Evolutionary conservation across 2,329 filamentous ascomycete genomes (phyloP), one percentile per base, ranked within the genome.

Genomic region (Remersonia thermophila): DNA sequence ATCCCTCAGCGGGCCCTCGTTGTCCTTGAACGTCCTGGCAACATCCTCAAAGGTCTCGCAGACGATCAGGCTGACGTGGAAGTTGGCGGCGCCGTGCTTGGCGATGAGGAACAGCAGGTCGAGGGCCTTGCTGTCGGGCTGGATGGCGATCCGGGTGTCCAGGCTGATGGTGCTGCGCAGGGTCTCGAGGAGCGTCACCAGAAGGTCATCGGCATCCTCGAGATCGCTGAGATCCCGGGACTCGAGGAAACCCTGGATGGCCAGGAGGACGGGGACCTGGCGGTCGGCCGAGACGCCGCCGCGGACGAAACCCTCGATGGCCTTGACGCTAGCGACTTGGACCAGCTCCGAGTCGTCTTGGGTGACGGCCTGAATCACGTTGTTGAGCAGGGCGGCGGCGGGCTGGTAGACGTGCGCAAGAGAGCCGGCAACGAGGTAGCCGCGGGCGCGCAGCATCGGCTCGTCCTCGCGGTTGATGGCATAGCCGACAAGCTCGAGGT

Each of bases 31-130:
- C 1, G 66, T 69, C 34, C 71, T 66, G 5, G 87, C 81, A 38
- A 95, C 78, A 30, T 91, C 84, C 56, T 96, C 89, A 52, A 98
- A 93, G 0, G 84, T 79, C 58, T 98, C 91, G 26, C 76, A 81
- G 16, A 96, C 81, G 35, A 95, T 66, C 63, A 87, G 80, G 1
- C 80, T 85, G 32, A 95, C 73, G 56, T 95, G 87, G 63, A 93
- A 93, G 60, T 93, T 96, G 42, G 73, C 76, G 0, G 89, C 83
- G 18, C 86, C 86, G 52, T 87, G 78, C 55, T 85, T 91, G 15
- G 86, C 89, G 41, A 96, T 75, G 36, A 81, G 74, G 61, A 98
- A 96, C 7, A 98, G 72, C 11, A 87, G 65, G 49, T 91, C 81
- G 5, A 94, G 65, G 15, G 89, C 84, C 38, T 78, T 73, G 31